Evolutionary conservation across 2,329 filamentous ascomycete species (phyloP).

Genomic region (Clarireedia sp.): DNA sequence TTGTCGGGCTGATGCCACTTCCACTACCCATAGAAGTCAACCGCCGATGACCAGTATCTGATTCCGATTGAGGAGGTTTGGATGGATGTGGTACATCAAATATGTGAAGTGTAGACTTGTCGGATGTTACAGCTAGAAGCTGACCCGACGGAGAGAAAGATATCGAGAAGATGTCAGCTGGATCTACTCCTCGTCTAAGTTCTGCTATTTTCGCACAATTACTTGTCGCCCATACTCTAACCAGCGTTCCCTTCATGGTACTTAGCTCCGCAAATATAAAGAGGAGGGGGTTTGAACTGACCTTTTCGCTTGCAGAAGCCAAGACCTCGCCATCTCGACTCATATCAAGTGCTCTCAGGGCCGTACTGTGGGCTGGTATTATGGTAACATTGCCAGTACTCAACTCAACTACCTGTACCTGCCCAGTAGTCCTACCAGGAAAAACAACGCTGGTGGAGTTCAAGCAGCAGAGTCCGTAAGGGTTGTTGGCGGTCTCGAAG

Average conservation of each 20-base stretch:
- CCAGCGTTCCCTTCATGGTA: constrained; percentile 63
- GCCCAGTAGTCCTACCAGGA: constrained; percentile 77
- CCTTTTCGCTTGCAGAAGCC: constrained; percentile 81
- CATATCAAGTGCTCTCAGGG: constrained; percentile 69
- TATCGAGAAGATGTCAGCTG: constrained; percentile 77
- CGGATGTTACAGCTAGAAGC: constrained; percentile 83
- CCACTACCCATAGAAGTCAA: constrained; percentile 23
- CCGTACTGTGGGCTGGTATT: constrained; percentile 78
- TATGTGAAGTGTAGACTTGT: constrained; percentile 92
- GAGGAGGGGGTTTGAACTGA: constrained; percentile 27
- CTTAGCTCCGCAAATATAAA: constrained; percentile 2
- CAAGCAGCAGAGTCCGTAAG: constrained; percentile 70
- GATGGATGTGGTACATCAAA: constrained; percentile 69
- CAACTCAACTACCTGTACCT: constrained; percentile 81
- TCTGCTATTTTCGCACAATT: constrained; percentile 78
- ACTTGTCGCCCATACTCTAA: constrained; percentile 74
- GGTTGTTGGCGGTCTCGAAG: constrained; percentile 83
- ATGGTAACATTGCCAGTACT: constrained; percentile 79
- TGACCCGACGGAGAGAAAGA: constrained; percentile 76
- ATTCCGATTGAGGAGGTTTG: constrained; percentile 31
- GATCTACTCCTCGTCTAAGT: constrained; percentile 81
- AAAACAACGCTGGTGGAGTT: constrained; percentile 69
- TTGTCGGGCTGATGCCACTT: constrained; percentile 27
- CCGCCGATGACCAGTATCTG: constrained; percentile 27
- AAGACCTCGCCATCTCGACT: constrained; percentile 74